These are phyloP conservation scores for Leptomonas pyrrhocoris DNA, from an alignment of 208 protist genomes.

Conservation along the genomic window DNA sequence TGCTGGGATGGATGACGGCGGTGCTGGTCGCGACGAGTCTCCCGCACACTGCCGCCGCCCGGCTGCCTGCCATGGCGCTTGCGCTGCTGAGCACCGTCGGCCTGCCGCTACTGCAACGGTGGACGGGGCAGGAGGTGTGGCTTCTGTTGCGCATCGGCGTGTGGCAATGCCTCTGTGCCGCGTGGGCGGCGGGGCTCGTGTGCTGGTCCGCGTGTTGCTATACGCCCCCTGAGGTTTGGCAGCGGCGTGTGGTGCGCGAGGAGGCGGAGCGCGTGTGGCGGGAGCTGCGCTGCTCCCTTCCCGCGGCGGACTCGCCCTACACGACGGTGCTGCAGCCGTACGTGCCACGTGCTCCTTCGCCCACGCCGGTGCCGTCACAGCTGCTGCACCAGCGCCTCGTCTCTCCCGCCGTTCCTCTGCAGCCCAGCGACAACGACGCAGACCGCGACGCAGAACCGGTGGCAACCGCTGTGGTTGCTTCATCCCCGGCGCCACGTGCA, in stretches of 20 bases:
- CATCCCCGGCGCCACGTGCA: neutral
- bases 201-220: conserved; percentile 30
- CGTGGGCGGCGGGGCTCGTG: conserved; percentile 22
- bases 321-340: conserved; percentile 9
- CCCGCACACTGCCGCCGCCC: conserved; percentile 50
- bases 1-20: conserved; percentile 15
- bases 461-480: neutral
- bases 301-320: neutral
- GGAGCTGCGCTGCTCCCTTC: neutral
- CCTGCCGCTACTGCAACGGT: conserved; percentile 40
- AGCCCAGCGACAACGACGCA: neutral
- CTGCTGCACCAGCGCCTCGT: neutral
- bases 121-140: conserved; percentile 4
- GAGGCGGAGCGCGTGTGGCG: conserved; percentile 41
- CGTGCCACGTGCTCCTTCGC: neutral
- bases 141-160: conserved; percentile 13
- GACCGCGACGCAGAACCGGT: neutral
- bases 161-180: conserved; percentile 34
- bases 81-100: conserved; percentile 35
- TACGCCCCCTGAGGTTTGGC: conserved; percentile 19
- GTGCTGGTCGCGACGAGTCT: conserved; percentile 49
- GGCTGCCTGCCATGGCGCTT: conserved; percentile 51
- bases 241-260: conserved; percentile 43
- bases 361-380: neutral
- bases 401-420: conserved; percentile 13